phyloP scores from a whole-genome alignment of 352 stramenopile genomes.

The Plasmopara halstedii region DNA sequence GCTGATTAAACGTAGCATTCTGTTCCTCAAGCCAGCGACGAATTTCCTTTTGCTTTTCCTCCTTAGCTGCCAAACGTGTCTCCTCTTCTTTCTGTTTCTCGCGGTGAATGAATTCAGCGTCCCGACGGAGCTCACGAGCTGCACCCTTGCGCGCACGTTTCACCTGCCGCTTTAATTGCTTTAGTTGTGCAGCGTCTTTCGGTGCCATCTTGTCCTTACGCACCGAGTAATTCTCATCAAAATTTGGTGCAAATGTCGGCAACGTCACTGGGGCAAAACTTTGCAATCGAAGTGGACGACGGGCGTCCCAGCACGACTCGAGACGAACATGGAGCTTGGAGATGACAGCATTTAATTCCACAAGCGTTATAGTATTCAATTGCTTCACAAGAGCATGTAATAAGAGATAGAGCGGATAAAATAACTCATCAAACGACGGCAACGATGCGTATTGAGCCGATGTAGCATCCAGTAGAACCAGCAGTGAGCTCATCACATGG shows the following conservation, averaged over 20 bases:
- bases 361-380: constrained; percentile 8
- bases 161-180: constrained; percentile 92
- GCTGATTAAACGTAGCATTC: constrained; percentile 96
- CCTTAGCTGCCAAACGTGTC: constrained; percentile 60
- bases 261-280: constrained; percentile 59
- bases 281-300: constrained; percentile 66
- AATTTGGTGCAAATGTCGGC: constrained; percentile 84
- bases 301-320: constrained; percentile 34
- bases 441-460: constrained; percentile 53
- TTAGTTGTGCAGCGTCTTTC: constrained; percentile 74
- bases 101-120: constrained; percentile 91
- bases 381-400: constrained; percentile 54
- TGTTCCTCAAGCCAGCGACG: constrained; percentile 94
- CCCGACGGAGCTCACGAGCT: constrained; percentile 90
- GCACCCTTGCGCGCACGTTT: constrained; percentile 96
- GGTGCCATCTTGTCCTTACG: constrained; percentile 87
- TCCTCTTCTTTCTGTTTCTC: constrained; percentile 89
- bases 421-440: constrained; percentile 66
- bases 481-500: constrained; percentile 35
- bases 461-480: constrained; percentile 40
- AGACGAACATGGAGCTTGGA: constrained; percentile 39
- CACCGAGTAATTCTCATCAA: constrained; percentile 88
- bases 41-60: constrained; percentile 92
- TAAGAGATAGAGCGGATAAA: constrained; percentile 63
- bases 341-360: constrained; percentile 36